Conservation (phyloP, 2,329 filamentous ascomycete species). For the Aureobasidium pullulans region DNA sequence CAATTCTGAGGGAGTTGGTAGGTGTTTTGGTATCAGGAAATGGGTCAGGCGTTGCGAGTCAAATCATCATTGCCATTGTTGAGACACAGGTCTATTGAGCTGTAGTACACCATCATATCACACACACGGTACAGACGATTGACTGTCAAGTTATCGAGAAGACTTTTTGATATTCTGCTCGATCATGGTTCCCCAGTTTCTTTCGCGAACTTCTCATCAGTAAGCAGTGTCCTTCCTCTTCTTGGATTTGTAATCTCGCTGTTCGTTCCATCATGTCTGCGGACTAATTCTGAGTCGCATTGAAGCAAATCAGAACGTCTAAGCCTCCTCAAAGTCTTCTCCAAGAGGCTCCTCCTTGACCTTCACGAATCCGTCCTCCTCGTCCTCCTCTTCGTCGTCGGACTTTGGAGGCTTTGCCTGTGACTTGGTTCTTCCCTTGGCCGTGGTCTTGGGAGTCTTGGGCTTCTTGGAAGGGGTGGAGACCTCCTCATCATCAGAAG, state of each 20-base stretch:
- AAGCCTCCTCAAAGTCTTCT: not conserved
- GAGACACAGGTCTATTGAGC: not conserved
- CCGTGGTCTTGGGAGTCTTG: conserved; percentile 17
- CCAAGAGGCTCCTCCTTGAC: not conserved
- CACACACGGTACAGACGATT: not conserved
- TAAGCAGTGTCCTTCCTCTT: no score
- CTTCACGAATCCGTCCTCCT: not conserved
- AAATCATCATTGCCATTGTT: no score
- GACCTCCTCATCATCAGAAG: conserved; percentile 16
- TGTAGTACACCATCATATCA: not conserved
- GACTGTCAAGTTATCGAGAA: not conserved
- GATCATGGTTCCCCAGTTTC: not conserved
- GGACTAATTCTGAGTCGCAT: not conserved
- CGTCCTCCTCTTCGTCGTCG: conserved; percentile 18
- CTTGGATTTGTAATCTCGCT: no score
- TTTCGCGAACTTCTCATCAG: no score
- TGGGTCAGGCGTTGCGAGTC: no score
- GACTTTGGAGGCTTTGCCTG: conserved; percentile 14
- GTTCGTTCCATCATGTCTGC: no score
- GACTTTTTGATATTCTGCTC: not conserved
- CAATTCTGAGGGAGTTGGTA: no score
- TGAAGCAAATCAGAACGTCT: not conserved
- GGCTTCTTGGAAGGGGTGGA: conserved; percentile 21
- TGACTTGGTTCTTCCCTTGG: conserved; percentile 14
- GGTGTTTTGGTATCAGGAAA: no score